Evolutionary conservation across 140 eudicot genomes (phyloP), one percentile per base, ranked within the genome.

Genomic region (Stevia rebaudiana): DNA sequence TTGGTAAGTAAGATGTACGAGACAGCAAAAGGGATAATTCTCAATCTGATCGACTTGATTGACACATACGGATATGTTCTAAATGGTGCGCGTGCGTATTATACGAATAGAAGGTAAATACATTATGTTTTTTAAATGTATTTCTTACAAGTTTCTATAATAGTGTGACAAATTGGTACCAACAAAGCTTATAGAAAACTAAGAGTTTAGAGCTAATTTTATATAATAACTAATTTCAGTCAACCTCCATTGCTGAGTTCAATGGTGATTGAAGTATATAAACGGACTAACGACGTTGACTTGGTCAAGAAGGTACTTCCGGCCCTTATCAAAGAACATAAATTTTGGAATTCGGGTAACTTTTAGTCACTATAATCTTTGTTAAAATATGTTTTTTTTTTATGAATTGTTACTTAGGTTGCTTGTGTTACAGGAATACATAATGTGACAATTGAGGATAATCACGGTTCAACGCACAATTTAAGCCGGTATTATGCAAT

Each of bases 231-330:
- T 17, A 58, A 65, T 55, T 65, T 62, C 88, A 92, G 98, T 71
- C 95, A 92, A 70, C 98, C 98, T 63, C 98, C 98, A 8, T 70
- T 92, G 6, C 43, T 88, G 75, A 88, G 95, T 67, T 80, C 96
- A 43, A 92, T 92, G 98, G 83, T 92, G 19, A 46, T 72, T 58
- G 96, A 92, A 59, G 70, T 92, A 64, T 92, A 78, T 76, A 75
- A 68, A 24, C 73, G 65, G 16, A 92, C 95, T 22, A 74, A 61
- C 3, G 98, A 92, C 61, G 25, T 54, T 37, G 82, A 76, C 39
- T 81, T 92, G 63, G 80, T 85, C 25, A 65, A 58, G 54, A 82
- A 48, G 51, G 76, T 89, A 7, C 87, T 92, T 31, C 96, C 95
- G 8, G 94, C 96, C 63, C 78, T 92, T 57, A 65, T 81, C 52